Conservation (phyloP, 2,329 filamentous ascomycete species). For the Albophoma yamanashiensis region DNA sequence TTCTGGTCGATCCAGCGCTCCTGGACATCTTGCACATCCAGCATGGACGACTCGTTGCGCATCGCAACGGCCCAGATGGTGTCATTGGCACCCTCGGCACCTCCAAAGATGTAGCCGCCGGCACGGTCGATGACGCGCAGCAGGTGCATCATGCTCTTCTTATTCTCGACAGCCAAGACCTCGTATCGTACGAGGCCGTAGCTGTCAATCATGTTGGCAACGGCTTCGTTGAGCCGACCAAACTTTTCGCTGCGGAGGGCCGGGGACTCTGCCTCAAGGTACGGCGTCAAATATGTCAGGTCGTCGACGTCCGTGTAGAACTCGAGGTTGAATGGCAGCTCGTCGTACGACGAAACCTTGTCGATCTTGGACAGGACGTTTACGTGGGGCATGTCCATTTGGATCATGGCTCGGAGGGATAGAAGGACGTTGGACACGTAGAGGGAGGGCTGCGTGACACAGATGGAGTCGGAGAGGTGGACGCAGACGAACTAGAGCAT, state of each 20-base stretch:
- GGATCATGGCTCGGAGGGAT: slow-evolving; percentile 90
- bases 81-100: slow-evolving; percentile 85
- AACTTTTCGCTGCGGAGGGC: slow-evolving; percentile 65
- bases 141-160: slow-evolving; percentile 90
- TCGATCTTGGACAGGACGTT: slow-evolving; percentile 98
- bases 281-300: slow-evolving; percentile 70
- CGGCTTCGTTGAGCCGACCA: slow-evolving; percentile 71
- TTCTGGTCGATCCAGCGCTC: slow-evolving; percentile 92
- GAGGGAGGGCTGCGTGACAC: slow-evolving; percentile 82
- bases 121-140: slow-evolving; percentile 84
- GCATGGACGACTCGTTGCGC: slow-evolving; percentile 59
- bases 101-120: slow-evolving; percentile 85
- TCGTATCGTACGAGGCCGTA: slow-evolving; percentile 89
- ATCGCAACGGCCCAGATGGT: slow-evolving; percentile 96
- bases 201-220: slow-evolving; percentile 77
- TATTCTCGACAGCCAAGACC: slow-evolving; percentile 91
- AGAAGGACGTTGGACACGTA: slow-evolving; percentile 93
- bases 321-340: slow-evolving; percentile 88
- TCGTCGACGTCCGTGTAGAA: slow-evolving; percentile 98
- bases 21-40: slow-evolving; percentile 84
- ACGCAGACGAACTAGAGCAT: slow-evolving; percentile 69
- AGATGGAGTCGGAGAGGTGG: slow-evolving; percentile 89
- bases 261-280: slow-evolving; percentile 69
- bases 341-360: slow-evolving; percentile 74
- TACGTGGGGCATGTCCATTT: slow-evolving; percentile 92